A percentile compares a stretch with the other conserved stretches of the same genome.
Conservation (phyloP, 257 asterid genomes). For the Solanum chaucha region DNA sequence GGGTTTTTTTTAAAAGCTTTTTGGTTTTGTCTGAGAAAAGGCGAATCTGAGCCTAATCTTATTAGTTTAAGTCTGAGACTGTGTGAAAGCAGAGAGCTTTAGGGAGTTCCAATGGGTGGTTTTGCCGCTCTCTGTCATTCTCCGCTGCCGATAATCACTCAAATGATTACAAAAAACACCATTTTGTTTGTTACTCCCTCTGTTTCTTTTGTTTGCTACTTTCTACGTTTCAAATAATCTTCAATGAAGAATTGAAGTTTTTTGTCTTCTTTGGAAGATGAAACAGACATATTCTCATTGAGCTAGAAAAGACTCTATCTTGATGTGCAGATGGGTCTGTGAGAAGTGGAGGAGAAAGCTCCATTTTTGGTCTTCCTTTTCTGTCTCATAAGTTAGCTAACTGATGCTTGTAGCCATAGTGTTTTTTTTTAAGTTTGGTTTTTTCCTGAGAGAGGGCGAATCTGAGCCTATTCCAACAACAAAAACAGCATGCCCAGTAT, state of each 20-base stretch:
- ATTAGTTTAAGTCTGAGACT: slow-evolving; percentile 11
- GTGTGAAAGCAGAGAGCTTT: background rate
- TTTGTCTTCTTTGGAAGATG: background rate
- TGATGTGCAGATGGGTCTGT: background rate
- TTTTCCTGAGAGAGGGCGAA: too few species aligned
- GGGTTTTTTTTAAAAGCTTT: background rate
- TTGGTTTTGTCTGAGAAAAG: background rate
- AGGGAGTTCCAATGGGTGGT: slow-evolving; percentile 3
- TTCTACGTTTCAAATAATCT: background rate
- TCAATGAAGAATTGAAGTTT: background rate
- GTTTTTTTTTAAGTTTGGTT: too few species aligned
- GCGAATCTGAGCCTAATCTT: background rate
- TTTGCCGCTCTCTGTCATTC: slow-evolving; percentile 8
- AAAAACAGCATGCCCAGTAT: too few species aligned
- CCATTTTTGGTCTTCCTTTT: too few species aligned
- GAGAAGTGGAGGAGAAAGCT: too few species aligned
- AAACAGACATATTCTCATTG: background rate
- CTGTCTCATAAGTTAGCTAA: too few species aligned
- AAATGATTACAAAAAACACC: background rate
- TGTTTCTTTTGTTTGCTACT: background rate
- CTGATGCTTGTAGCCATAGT: too few species aligned
- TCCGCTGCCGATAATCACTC: slow-evolving; percentile 6
- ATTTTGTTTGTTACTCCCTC: background rate
- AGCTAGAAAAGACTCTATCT: background rate
- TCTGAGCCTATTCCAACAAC: too few species aligned